Base-by-base conservation (phyloP, 768 basidiomycete genomes). In the Leucocoprinus sp. region DNA sequence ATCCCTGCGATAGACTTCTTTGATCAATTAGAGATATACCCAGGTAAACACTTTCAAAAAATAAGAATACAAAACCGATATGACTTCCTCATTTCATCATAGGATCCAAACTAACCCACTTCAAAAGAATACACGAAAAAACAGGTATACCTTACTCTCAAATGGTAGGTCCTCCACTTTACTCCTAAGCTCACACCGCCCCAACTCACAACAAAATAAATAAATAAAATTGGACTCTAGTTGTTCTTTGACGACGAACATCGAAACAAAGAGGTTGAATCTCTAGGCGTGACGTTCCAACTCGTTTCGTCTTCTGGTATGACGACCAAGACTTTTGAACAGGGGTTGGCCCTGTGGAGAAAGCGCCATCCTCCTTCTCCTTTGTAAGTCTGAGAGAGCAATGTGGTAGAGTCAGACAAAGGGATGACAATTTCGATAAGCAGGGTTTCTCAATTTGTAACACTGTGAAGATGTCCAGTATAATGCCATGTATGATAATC, bases 41-140 rank as follows among this genome's bases (percentile, higher is more conserved):
- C 83, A 19, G 80, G 79, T 76, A 50, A 0, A 40, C 15, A 18
- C 27, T 2, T 11, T 21, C 15, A 42, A 29, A 5, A n/a, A 12
- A 24, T 2, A 7, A 2, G 18, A 17, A 17, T 37, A 6, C 8
- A 29, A 22, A 42, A 19, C 28, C 8, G 5, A 6, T 5, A 39
- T 39, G 14, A 8, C 5, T 38, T 15, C 17, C 12, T 42, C 15
- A 9, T n/a, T 34, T 37, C 36, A n/a, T n/a, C 14, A 24, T 54
- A 80, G 82, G 84, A 12, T 88, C 88, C 18, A 93, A 93, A 64
- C 64, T 90, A 14, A 71, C 73, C 3, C 90, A 93, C 57, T 93
- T 93, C 67, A 79, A 75, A 57, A 70, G 74, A 37, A 56, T 93
- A 18, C 82, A 89, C 57, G 64, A 75, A 38, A 72, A 76, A 54